These are phyloP conservation scores for Steccherinum ochraceum DNA, from an alignment of 768 basidiomycete genomes.

Conservation along the genomic window DNA sequence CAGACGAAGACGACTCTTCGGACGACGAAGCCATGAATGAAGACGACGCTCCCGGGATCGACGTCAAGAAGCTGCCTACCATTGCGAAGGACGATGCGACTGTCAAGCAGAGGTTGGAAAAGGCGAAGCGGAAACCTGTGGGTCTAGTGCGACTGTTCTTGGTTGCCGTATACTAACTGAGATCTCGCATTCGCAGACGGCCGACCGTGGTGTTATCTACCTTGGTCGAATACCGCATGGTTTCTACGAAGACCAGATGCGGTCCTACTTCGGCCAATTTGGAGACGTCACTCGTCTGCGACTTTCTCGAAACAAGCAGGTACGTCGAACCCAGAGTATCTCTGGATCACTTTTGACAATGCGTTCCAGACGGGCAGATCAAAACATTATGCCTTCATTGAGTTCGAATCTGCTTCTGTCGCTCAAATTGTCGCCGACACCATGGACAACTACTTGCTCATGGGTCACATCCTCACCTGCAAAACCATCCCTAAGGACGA, in stretches of 20 bases:
- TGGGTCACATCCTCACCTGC: slow-evolving; percentile 91
- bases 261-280: slow-evolving; percentile 91
- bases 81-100: slow-evolving; percentile 82
- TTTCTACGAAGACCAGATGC: slow-evolving; percentile 94
- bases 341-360: neutral
- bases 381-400: slow-evolving; percentile 96
- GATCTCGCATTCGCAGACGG: slow-evolving; percentile 31
- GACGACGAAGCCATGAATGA: slow-evolving; percentile 68
- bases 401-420: slow-evolving; percentile 84
- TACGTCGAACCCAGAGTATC: slow-evolving; percentile 17
- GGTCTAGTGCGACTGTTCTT: slow-evolving; percentile 20
- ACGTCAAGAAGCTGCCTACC: slow-evolving; percentile 73
- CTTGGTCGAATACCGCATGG: slow-evolving; percentile 93
- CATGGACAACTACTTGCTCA: slow-evolving; percentile 97
- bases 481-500: slow-evolving; percentile 84
- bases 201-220: slow-evolving; percentile 79
- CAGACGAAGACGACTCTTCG: slow-evolving; percentile 70
- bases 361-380: slow-evolving; percentile 79
- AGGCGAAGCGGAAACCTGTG: slow-evolving; percentile 60
- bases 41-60: slow-evolving; percentile 47
- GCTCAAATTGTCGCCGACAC: slow-evolving; percentile 96
- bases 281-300: slow-evolving; percentile 84
- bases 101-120: slow-evolving; percentile 53
- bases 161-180: slow-evolving; percentile 3
- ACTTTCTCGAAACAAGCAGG: slow-evolving; percentile 92